Base-by-base conservation (phyloP, 1,284 basidiomycete species). In the Violaceomyces palustris region DNA sequence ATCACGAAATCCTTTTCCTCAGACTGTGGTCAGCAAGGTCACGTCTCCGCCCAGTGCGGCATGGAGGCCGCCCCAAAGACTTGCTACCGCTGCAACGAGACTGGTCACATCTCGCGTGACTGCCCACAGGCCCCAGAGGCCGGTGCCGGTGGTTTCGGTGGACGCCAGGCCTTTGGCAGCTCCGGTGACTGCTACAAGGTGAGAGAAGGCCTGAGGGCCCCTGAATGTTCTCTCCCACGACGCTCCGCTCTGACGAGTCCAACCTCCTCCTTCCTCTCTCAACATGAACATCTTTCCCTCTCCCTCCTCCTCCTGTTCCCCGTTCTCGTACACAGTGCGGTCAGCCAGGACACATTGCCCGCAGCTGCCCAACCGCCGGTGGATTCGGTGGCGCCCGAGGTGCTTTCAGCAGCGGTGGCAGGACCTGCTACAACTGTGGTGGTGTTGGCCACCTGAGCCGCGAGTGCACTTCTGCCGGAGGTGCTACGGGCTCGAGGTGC, bases 361-460 rank as follows among this genome's bases (percentile, higher is more conserved):
- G 67, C 30, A 44, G 38, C 41, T 69, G 67, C 57, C 67, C 64
- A n/a, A 43, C 47, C 29, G 54, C 45, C 28, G 58, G 50, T 27
- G 42, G 44, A 17, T 36, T 30, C 42, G 18, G 45, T 37, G 27
- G 9, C 12, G 12, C 36, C 22, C 31, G 49, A 15, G 50, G 46
- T 29, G 52, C 44, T 17, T 57, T 53, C 42, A n/a, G n/a, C n/a
- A n/a, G n/a, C n/a, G 46, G 50, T 41, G 53, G 54, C 18, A 61
- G 63, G 36, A 57, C 51, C 50, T 67, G 67, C 61, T 69, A 65
- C 62, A 67, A 67, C 57, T 70, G 67, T 50, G 67, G 67, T 39
- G 65, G 65, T 39, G 41, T 63, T 33, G 67, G 67, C 29, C 67
- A 70, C 61, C 35, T 70, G 28, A 57, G 51, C 33, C 67, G 67